A percentile compares a stretch with the other conserved stretches of the same genome.
phyloP scores from a whole-genome alignment of 306 rosid genomes.

The Parietaria judaica region DNA sequence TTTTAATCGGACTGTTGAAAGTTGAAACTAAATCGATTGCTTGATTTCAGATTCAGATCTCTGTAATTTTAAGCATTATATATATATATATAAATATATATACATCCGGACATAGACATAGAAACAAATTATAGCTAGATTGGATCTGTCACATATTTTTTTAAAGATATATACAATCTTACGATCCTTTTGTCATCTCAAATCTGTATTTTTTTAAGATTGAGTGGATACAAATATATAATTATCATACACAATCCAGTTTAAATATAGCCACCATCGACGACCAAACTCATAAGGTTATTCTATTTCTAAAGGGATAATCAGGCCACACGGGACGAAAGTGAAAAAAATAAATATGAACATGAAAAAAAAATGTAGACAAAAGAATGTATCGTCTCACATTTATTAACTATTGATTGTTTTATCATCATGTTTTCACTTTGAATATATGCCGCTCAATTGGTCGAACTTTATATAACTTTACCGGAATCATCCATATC shows the following conservation, averaged over 20 bases:
- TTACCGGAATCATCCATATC: too few relatives aligned
- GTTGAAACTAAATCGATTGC: slow-evolving; percentile 12
- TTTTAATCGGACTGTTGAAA: slow-evolving; percentile 18
- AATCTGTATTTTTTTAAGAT: slow-evolving; percentile 7
- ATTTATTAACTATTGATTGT: too few relatives aligned
- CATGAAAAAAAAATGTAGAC: too few relatives aligned
- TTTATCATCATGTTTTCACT: too few relatives aligned
- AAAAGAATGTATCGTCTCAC: too few relatives aligned
- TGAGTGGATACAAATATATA: background rate
- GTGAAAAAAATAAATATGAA: background rate
- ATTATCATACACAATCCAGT: slow-evolving; percentile 1
- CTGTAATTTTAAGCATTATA: slow-evolving; percentile 1
- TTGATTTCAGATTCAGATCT: slow-evolving; percentile 27
- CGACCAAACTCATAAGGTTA: slow-evolving; percentile 6
- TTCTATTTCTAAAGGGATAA: background rate
- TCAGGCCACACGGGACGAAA: background rate
- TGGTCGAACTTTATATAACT: too few relatives aligned
- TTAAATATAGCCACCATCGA: background rate
- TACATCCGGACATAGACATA: background rate
- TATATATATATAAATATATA: background rate
- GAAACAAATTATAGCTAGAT: slow-evolving; percentile 21
- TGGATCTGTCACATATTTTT: slow-evolving; percentile 19
- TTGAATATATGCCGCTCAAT: too few relatives aligned
- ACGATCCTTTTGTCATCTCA: slow-evolving; percentile 31
- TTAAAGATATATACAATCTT: background rate